Percentiles rank a stretch among this genome's conserved stretches.
Conservation (phyloP, 306 rosid genomes). For the Clitoria ternatea region DNA sequence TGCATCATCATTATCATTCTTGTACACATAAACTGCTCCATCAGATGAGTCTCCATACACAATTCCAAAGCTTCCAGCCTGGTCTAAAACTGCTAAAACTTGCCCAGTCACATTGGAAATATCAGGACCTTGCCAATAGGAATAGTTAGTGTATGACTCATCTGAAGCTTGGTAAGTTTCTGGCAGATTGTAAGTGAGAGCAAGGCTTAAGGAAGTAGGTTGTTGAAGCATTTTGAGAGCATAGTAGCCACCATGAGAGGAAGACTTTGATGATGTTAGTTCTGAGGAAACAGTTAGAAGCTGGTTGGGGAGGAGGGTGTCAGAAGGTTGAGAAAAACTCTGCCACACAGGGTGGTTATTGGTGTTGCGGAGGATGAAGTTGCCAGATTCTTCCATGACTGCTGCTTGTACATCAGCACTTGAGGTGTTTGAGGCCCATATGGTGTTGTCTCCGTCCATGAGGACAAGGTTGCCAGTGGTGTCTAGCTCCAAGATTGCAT, state of each 20-base stretch:
- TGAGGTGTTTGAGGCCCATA: slow-evolving; percentile 84
- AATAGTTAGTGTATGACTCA: slow-evolving; percentile 58
- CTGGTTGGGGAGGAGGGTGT: slow-evolving; percentile 87
- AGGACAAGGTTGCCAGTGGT: slow-evolving; percentile 77
- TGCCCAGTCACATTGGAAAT: slow-evolving; percentile 85
- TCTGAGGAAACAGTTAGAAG: slow-evolving; percentile 75
- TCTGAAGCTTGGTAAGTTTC: slow-evolving; percentile 43
- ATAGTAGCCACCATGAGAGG: slow-evolving; percentile 76
- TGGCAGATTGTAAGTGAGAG: slow-evolving; percentile 69
- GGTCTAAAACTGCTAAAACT: slow-evolving; percentile 72
- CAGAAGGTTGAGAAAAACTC: slow-evolving; percentile 88
- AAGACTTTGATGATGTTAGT: slow-evolving; percentile 60
- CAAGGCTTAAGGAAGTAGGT: slow-evolving; percentile 72
- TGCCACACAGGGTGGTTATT: slow-evolving; percentile 63
- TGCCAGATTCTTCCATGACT: slow-evolving; percentile 71
- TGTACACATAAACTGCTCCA: slow-evolving; percentile 84
- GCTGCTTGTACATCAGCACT: slow-evolving; percentile 47
- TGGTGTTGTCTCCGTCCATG: slow-evolving; percentile 41
- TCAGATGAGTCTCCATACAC: slow-evolving; percentile 77
- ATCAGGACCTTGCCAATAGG: slow-evolving; percentile 86
- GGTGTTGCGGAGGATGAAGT: slow-evolving; percentile 56
- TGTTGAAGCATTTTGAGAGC: slow-evolving; percentile 93
- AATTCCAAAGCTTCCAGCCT: slow-evolving; percentile 87
- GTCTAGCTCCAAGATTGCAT: slow-evolving; percentile 77
- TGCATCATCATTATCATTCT: slow-evolving; percentile 63